Base-by-base conservation (phyloP, 2,329 filamentous ascomycete genomes). In the Exophiala mesophila region DNA sequence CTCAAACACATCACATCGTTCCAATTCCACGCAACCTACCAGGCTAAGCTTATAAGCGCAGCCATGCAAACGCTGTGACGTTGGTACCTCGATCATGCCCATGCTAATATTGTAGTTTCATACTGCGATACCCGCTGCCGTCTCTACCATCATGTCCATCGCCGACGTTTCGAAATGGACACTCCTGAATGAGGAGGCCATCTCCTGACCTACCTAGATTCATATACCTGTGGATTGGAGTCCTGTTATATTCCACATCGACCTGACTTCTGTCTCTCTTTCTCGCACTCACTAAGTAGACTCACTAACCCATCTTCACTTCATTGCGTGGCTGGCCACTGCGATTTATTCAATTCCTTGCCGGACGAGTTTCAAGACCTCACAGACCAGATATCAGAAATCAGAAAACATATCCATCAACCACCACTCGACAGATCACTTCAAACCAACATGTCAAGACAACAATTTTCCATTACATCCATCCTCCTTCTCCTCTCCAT, bases 401-500 rank as follows among this genome's bases (percentile, higher is more conserved):
- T 13, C 5, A 31, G 29, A 31, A 5, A 31, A 12, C 29, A 31
- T 31, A 5, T 12, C 5, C n/a, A 17, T 29, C 23, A 3, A 30
- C 36, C 12, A n/a, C 26, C 33, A 19, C n/a, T n/a, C n/a, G n/a
- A n/a, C n/a, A n/a, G n/a, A n/a, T n/a, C n/a, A n/a, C 8, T 28
- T 28, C n/a, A 28, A 28, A 28, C 24, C 21, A 43, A 16, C 23
- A 47, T 47, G 44, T 39, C 40, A 8, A 35, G 19, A 32, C 24
- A 13, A 30, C 29, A 21, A 15, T 26, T 34, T 19, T 37, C 36
- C 12, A 23, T 44, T 24, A 39, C 36, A 8, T 42, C 45, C 28
- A 16, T 44, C 43, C 34, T 43, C 43, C 33, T 38, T 34, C 33
- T 36, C 9, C 36, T 49, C 41, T 33, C 35, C 45, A 35, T 30